A percentile compares a stretch with the other conserved stretches of the same genome.
Evolutionary conservation across 2,329 filamentous ascomycete genomes (phyloP).

Genomic region (Trichoderma aggressivum): DNA sequence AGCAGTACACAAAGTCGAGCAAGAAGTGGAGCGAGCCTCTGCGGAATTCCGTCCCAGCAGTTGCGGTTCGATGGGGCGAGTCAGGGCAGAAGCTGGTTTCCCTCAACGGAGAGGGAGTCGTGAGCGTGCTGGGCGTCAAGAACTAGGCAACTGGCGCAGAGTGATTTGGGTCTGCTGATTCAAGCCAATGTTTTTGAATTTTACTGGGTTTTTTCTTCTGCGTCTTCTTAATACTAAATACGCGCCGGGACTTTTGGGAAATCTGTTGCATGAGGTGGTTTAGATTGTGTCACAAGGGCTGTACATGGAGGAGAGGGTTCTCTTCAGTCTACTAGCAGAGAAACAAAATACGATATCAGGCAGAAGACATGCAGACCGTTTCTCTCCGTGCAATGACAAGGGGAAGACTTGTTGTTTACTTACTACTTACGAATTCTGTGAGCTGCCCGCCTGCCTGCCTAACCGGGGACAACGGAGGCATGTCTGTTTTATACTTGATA

Average conservation of each 20-base stretch:
- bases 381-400: not conserved
- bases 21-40: constrained; percentile 90
- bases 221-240: constrained; percentile 1
- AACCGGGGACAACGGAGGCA: not conserved
- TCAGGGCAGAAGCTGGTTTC: constrained; percentile 71
- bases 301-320: not conserved
- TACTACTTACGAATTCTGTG: not conserved
- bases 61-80: constrained; percentile 73
- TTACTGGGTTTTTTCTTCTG: not conserved
- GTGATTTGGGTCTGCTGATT: not conserved
- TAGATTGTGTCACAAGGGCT: constrained; percentile 12
- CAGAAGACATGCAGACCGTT: not conserved
- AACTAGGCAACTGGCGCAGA: not conserved
- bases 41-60: constrained; percentile 68
- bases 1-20: constrained; percentile 80
- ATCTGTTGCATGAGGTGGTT: constrained; percentile 8
- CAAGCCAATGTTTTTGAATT: not conserved
- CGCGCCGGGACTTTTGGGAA: not conserved
- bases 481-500: not conserved
- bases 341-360: not conserved
- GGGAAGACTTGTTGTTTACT: not conserved
- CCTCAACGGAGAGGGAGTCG: constrained; percentile 69
- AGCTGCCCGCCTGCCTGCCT: not conserved
- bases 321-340: not conserved
- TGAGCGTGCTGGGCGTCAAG: constrained; percentile 61